Evolutionary conservation across 2,329 filamentous ascomycete genomes (phyloP).

Genomic region (Verruconis gallopava): DNA sequence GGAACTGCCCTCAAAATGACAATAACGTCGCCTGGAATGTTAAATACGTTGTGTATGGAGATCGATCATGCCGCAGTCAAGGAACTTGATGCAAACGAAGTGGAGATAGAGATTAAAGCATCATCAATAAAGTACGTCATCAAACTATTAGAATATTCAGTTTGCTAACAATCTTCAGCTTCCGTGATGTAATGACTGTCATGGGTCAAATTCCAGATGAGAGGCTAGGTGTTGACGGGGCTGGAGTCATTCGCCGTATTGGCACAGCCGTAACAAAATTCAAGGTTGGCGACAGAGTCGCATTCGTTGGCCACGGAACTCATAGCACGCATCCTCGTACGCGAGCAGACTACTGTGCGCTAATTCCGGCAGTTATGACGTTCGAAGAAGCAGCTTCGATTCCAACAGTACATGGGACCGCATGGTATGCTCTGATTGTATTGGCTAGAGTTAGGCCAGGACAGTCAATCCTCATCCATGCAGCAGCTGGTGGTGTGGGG

Average conservation of each 20-base stretch:
- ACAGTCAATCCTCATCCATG: conserved; percentile 22
- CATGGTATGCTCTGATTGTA: conserved; percentile 20
- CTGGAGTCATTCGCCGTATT: background rate
- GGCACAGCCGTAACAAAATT: background rate
- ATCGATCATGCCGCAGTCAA: background rate
- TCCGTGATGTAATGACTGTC: conserved; percentile 4
- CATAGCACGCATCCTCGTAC: background rate
- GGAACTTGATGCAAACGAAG: background rate
- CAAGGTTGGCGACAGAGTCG: conserved; percentile 8
- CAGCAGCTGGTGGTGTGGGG: conserved; percentile 18
- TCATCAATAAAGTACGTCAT: background rate
- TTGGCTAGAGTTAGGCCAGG: conserved; percentile 19
- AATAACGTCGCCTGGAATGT: conserved; percentile 11
- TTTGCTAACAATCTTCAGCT: conserved; percentile 1
- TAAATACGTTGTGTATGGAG: conserved; percentile 10
- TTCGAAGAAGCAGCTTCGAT: conserved; percentile 16
- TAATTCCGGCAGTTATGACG: conserved; percentile 11
- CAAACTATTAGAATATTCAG: background rate
- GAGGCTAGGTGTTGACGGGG: background rate
- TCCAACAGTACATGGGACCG: conserved; percentile 15
- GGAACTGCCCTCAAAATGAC: background rate
- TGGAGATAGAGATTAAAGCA: background rate
- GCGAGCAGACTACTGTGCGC: too few species aligned
- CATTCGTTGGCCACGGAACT: background rate
- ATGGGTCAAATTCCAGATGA: conserved; percentile 3